Conservation (phyloP, 2,329 filamentous ascomycete species). For the Hypoxylon sp. region DNA sequence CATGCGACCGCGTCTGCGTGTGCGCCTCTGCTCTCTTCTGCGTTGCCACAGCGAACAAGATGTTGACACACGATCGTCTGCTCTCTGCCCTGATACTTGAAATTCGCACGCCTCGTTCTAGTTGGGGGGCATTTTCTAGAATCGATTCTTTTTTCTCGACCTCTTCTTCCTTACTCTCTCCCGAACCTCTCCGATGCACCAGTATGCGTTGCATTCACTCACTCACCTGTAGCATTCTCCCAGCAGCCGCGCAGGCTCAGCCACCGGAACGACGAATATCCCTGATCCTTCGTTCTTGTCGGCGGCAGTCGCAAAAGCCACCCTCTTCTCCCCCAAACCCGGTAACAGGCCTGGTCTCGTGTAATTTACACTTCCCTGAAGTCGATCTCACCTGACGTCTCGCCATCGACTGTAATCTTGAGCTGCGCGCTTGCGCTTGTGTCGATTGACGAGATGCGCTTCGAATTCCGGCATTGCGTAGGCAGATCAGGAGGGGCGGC, state of each 20-base stretch:
- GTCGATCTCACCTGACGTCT: slow-evolving; percentile 17
- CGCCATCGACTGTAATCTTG: slow-evolving; percentile 23
- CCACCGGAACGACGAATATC: slow-evolving; percentile 22
- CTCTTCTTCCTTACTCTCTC: neutral
- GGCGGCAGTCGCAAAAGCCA: slow-evolving; percentile 24
- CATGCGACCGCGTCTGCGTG: slow-evolving; percentile 29
- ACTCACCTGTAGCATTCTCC: neutral
- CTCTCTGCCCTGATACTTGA: slow-evolving; percentile 21
- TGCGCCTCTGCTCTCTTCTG: slow-evolving; percentile 12
- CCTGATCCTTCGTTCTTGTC: slow-evolving; percentile 23
- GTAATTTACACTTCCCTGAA: slow-evolving; percentile 12
- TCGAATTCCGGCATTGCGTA: slow-evolving; percentile 21
- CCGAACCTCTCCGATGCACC: neutral
- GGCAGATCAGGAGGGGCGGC: slow-evolving; percentile 13
- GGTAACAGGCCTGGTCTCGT: slow-evolving; percentile 26
- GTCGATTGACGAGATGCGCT: slow-evolving; percentile 27
- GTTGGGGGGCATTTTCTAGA: slow-evolving; percentile 17
- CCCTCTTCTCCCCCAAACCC: too few species aligned
- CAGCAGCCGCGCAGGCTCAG: slow-evolving; percentile 29
- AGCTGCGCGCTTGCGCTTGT: slow-evolving; percentile 40
- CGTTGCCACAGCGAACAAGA: slow-evolving; percentile 40
- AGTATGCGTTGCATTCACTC: neutral
- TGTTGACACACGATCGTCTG: slow-evolving; percentile 32
- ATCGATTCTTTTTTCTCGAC: too few species aligned
- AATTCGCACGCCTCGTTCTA: neutral